Evolutionary conservation across 106 monocot species (phyloP).

Genomic region (Alisma plantagoaquatica): DNA sequence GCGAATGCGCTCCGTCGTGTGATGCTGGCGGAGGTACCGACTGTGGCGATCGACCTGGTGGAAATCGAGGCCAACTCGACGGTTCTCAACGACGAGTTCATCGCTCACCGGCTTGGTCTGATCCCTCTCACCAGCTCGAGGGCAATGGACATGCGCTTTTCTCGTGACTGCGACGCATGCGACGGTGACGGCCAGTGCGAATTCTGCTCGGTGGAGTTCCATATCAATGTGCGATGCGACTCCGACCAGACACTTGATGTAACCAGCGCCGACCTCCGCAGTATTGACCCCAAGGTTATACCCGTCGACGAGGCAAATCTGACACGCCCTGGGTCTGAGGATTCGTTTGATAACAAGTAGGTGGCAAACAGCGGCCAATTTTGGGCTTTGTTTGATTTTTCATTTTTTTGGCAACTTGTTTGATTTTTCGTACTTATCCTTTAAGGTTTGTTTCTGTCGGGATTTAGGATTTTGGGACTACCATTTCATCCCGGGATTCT

Average conservation of each 20-base stretch:
- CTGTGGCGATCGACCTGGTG: constrained; percentile 91
- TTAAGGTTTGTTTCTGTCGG: too few relatives aligned
- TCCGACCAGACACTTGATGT: constrained; percentile 90
- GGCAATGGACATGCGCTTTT: constrained; percentile 96
- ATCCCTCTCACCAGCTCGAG: constrained; percentile 59
- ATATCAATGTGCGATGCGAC: constrained; percentile 70
- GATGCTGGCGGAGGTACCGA: constrained; percentile 90
- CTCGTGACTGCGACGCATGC: constrained; percentile 88
- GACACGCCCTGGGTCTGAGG: too few relatives aligned
- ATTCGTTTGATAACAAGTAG: too few relatives aligned
- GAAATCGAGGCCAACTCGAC: constrained; percentile 91
- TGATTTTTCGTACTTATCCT: too few relatives aligned
- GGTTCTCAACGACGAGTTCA: constrained; percentile 97
- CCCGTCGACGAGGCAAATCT: constrained; percentile 78
- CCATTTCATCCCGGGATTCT: too few relatives aligned
- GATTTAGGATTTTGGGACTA: too few relatives aligned
- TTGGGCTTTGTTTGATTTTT: too few relatives aligned
- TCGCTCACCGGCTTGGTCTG: constrained; percentile 89
- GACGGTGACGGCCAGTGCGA: constrained; percentile 91
- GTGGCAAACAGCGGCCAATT: too few relatives aligned
- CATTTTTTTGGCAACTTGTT: too few relatives aligned
- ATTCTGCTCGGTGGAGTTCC: constrained; percentile 93
- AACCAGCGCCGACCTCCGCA: constrained; percentile 64
- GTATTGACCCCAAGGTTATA: constrained; percentile 33
- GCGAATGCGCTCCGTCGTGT: constrained; percentile 96